Base-by-base conservation (phyloP, 768 basidiomycete genomes). In the Kwoniella mangroviensis region DNA sequence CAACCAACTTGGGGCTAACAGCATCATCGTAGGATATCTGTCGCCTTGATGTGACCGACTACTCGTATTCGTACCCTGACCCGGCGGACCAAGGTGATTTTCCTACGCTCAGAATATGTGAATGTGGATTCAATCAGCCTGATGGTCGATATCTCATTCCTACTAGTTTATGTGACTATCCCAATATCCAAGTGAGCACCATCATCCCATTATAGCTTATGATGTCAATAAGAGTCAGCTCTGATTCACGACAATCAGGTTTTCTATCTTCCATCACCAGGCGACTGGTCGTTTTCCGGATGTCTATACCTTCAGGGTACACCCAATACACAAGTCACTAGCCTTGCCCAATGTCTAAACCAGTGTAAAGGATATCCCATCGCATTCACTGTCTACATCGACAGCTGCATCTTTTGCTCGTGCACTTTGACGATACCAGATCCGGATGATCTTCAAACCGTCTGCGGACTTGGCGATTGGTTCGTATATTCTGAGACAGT, bases 381-480 rank as follows among this genome's bases (percentile, higher is more conserved):
- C 17, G 58, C 58, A n/a, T 60, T 60, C 15, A 42, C 41, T 11
- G 58, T 43, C 12, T 60, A 60, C n/a, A 41, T 41, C 40, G 58
- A 60, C n/a, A 60, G 41, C 26, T 19, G 15, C 9, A 60, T 60
- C 15, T 42, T 42, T n/a, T 60, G 58, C 22, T n/a, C 34, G 2
- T 60, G 58, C 41, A 41, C 58, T 4, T 3, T 43, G 13, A 12
- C 34, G 1, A 41, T 42, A 9, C 58, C 58, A 10, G 22, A 60
- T 43, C 41, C 58, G 19, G 58, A 60, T 42, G 58, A 60, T 42
- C 41, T 60, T 13, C 58, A 60, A 22, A 60, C 58, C n/a, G 58
- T 60, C 40, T 65, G 63, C 21, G 63, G 53, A 1, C 19, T 55
- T 34, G 63, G 54, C 17, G 63, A 65, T 22, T 65, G 63, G 63